Base-by-base conservation (phyloP, 176 grass and related monocot genomes). In the Aegilops bicornis region DNA sequence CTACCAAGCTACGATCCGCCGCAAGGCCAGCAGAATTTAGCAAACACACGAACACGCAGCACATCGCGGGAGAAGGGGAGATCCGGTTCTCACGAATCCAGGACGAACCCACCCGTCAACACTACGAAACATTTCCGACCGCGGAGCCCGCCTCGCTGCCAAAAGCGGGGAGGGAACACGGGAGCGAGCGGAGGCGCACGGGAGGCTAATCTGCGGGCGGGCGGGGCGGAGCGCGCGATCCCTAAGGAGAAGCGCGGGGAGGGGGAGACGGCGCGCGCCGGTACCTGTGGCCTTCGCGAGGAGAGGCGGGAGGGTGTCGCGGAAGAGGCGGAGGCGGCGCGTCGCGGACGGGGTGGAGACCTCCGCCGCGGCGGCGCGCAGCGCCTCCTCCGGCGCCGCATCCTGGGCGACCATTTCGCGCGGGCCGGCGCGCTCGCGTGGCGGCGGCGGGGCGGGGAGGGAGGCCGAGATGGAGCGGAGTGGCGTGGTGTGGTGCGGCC, bases 271-370 rank as follows among this genome's bases (percentile, higher is more conserved):
- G 67, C 52, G 25, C 8, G 67, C 54, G 25, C 5, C 1, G n/a
- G 17, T 87, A 87, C 89, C 81, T 87, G 68, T 61, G 61, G 79
- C 66, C 36, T 83, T 89, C 67, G 88, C 79, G 35, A 98, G 17
- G 10, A 92, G 64, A 47, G 66, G 90, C 6, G 76, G 90, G 40
- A 98, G 90, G 35, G 85, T 90, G 17, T 88, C 81, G 64, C 88
- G 86, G 75, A 98, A 98, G 84, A 98, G 88, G 87, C 69, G 82
- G 88, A 96, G 79, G 36, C 96, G 96, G 78, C 78, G 86, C 93
- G 84, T 98, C 16, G 72, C 91, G 7, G 96, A 96, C 20, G 91
- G 87, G 69, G 90, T 91, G 11, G 96, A 92, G 30, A 94, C 90
- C 91, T 92, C 96, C 47, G 82, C 82, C 4, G 86, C 78, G 59